These are phyloP conservation scores for Aspergillus costaricaensis DNA, from an alignment of 2,329 filamentous ascomycete species.

Conservation along the genomic window DNA sequence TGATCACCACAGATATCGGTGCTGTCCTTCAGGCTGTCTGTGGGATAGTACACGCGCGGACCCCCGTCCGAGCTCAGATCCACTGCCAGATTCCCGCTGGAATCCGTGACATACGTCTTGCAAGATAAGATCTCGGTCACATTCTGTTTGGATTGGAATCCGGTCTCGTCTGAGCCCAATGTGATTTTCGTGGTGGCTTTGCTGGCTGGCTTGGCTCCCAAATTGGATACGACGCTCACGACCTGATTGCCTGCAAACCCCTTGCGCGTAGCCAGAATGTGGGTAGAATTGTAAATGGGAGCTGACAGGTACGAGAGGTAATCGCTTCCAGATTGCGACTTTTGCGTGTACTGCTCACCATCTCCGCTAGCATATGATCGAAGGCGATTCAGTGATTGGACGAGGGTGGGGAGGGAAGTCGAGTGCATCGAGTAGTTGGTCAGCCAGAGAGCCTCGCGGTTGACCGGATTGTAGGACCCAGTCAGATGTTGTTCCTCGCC, in stretches of 20 bases:
- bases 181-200: slow-evolving; percentile 7
- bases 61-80: slow-evolving; percentile 10
- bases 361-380: slow-evolving; percentile 50
- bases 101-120: slow-evolving; percentile 5
- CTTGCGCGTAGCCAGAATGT: slow-evolving; percentile 47
- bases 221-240: slow-evolving; percentile 45
- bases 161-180: not conserved
- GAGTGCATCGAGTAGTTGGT: slow-evolving; percentile 51
- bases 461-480: slow-evolving; percentile 51
- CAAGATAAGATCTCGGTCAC: slow-evolving; percentile 7
- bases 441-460: slow-evolving; percentile 60
- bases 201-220: slow-evolving; percentile 29
- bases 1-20: slow-evolving; percentile 2
- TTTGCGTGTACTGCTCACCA: slow-evolving; percentile 37
- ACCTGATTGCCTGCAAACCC: slow-evolving; percentile 42
- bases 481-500: slow-evolving; percentile 65
- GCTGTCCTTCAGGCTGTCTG: slow-evolving; percentile 2
- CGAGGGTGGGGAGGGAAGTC: slow-evolving; percentile 52
- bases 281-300: slow-evolving; percentile 46
- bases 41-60: slow-evolving; percentile 10
- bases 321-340: slow-evolving; percentile 28
- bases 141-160: slow-evolving; percentile 5
- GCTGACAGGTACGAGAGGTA: slow-evolving; percentile 7
- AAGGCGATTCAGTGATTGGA: slow-evolving; percentile 6
- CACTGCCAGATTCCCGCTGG: not conserved